Conservation (phyloP, 2,329 filamentous ascomycete species). For the Cryphonectria japonica region DNA sequence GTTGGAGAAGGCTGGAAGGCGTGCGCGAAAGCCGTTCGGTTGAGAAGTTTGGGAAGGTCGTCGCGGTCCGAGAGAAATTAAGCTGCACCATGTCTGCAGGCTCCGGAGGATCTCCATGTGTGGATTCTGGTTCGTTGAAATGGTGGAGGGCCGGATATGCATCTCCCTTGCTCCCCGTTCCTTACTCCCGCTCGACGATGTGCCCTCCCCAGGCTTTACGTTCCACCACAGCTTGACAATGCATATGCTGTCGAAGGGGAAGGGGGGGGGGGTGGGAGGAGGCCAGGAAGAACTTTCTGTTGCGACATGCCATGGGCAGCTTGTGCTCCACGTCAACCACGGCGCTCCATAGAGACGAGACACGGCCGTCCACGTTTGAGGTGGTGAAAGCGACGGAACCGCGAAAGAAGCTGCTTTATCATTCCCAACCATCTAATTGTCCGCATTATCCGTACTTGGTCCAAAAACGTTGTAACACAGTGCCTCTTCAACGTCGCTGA, state of each 20-base stretch:
- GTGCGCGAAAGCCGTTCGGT: constrained; percentile 9
- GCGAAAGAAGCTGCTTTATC: not conserved
- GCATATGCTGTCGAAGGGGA: not conserved
- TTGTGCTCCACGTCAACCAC: constrained; percentile 5
- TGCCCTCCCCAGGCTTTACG: constrained; percentile 10
- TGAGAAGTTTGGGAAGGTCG: constrained; percentile 27
- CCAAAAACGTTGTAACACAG: constrained; percentile 10
- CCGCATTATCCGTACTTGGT: not conserved
- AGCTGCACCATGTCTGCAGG: constrained; percentile 23
- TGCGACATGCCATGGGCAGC: constrained; percentile 19
- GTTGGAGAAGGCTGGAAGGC: not conserved
- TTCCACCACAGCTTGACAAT: constrained; percentile 24
- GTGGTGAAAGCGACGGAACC: constrained; percentile 1
- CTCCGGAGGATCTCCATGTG: constrained; percentile 28
- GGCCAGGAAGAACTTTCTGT: constrained; percentile 6
- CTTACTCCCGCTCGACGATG: constrained; percentile 25
- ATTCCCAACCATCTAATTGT: constrained; percentile 1
- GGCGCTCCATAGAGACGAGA: constrained; percentile 8
- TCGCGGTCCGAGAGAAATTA: constrained; percentile 19
- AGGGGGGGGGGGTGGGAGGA: not conserved
- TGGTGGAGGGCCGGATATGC: constrained; percentile 27
- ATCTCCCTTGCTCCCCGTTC: constrained; percentile 26
- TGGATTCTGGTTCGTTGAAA: constrained; percentile 26
- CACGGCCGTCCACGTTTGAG: constrained; percentile 9
- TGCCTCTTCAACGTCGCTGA: not conserved